These are phyloP conservation scores for Anthoceros angustus DNA, from an alignment of 225 moss, liverwort and hornwort genomes.

Conservation along the genomic window DNA sequence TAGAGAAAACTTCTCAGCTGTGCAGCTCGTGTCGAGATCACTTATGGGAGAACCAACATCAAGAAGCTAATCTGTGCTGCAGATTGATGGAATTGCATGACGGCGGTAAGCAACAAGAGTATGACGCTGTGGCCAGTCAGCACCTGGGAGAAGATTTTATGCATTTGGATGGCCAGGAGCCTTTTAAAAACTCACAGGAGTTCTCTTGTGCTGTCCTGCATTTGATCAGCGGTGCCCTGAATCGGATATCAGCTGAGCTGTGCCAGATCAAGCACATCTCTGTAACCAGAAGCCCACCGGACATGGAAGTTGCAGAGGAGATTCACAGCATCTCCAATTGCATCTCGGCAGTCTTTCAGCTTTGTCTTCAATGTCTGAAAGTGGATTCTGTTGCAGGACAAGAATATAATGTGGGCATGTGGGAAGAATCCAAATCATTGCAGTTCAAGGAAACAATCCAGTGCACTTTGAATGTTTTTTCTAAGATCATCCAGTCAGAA, in stretches of 20 bases:
- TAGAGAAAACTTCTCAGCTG: no score
- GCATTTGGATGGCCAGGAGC: background rate
- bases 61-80: no score
- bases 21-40: no score
- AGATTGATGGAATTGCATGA: no score
- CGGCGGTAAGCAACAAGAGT: background rate
- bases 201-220: background rate
- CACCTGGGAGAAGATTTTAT: background rate
- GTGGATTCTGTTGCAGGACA: background rate
- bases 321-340: background rate
- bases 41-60: no score
- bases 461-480: background rate
- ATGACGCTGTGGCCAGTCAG: background rate
- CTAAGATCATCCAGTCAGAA: background rate
- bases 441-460: background rate
- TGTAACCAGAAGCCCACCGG: background rate
- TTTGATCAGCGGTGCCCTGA: background rate
- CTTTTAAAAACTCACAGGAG: background rate
- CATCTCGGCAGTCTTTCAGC: background rate
- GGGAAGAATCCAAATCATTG: background rate
- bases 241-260: background rate
- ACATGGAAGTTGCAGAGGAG: background rate
- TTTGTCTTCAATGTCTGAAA: background rate
- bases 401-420: background rate
- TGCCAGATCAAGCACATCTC: background rate